phyloP scores from a whole-genome alignment of 495 filamentous ascomycete genomes.

The Bryoglossum gracile region DNA sequence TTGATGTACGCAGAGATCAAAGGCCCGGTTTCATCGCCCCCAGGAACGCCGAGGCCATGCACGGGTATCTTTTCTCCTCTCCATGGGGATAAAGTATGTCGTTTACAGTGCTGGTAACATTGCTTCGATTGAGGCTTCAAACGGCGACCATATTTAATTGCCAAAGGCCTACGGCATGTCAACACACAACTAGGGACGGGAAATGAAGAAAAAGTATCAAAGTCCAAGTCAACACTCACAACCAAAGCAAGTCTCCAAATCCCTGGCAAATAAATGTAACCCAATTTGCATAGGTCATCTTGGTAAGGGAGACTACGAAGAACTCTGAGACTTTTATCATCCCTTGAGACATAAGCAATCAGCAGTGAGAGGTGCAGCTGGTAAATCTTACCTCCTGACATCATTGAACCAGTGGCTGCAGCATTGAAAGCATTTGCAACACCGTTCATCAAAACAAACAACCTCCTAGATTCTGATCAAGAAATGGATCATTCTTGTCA shows the following conservation, averaged over 20 bases:
- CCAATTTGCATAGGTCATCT: constrained; percentile 10
- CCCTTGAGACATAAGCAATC: background rate
- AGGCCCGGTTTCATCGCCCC: constrained; percentile 13
- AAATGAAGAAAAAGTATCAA: too few species aligned
- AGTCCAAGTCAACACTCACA: background rate
- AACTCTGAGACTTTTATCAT: constrained; percentile 6
- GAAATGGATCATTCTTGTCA: constrained; percentile 33
- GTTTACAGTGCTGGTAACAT: constrained; percentile 10
- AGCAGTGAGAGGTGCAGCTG: background rate
- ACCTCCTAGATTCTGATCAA: constrained; percentile 31
- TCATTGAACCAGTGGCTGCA: constrained; percentile 10
- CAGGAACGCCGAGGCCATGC: constrained; percentile 9
- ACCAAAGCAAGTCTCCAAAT: constrained; percentile 10
- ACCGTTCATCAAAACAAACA: constrained; percentile 2
- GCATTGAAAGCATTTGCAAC: constrained; percentile 8
- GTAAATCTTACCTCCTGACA: constrained; percentile 7
- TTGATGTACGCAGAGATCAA: constrained; percentile 10
- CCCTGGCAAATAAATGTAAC: constrained; percentile 7
- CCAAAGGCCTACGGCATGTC: constrained; percentile 8
- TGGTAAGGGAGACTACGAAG: background rate
- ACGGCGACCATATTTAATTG: constrained; percentile 11
- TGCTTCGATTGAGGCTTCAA: constrained; percentile 14
- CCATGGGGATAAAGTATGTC: constrained; percentile 13
- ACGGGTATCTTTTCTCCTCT: constrained; percentile 13
- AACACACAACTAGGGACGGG: too few species aligned